phyloP scores from a whole-genome alignment of 2,329 filamentous ascomycete genomes.

The Fusarium sp. region DNA sequence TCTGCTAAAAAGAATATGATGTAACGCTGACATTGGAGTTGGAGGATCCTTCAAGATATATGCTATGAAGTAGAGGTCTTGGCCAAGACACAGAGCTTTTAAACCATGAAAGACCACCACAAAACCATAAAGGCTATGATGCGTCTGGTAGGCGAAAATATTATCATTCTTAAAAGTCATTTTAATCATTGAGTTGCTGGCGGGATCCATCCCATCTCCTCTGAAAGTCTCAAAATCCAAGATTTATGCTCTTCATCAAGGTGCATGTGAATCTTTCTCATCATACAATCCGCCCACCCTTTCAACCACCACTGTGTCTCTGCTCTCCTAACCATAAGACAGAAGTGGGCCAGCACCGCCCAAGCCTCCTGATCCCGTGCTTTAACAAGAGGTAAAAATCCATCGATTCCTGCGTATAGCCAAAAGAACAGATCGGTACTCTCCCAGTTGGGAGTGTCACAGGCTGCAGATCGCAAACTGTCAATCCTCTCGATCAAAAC shows the following conservation, averaged over 20 bases:
- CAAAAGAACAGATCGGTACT: not conserved
- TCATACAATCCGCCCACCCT: not conserved
- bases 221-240: not conserved
- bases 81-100: not conserved
- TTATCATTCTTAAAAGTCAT: fast-evolving
- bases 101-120: too few relatives aligned
- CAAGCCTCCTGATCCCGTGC: not conserved
- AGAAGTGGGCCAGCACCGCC: not conserved
- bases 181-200: not conserved
- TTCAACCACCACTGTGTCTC: not conserved
- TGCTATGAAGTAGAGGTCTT: not conserved
- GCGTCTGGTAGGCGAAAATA: fast-evolving
- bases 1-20: fast-evolving
- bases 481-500: not conserved
- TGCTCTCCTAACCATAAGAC: not conserved
- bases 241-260: not conserved
- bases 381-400: not conserved
- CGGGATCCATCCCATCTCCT: not conserved
- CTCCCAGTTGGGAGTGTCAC: not conserved
- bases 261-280: not conserved
- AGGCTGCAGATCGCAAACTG: not conserved
- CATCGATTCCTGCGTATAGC: not conserved
- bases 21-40: not conserved
- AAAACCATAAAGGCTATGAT: fast-evolving
- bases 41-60: not conserved